A percentile compares a stretch with the other conserved stretches of the same genome.
Evolutionary conservation across 805 yeast genomes (phyloP).

Genomic region (Starmerella roubikii): DNA sequence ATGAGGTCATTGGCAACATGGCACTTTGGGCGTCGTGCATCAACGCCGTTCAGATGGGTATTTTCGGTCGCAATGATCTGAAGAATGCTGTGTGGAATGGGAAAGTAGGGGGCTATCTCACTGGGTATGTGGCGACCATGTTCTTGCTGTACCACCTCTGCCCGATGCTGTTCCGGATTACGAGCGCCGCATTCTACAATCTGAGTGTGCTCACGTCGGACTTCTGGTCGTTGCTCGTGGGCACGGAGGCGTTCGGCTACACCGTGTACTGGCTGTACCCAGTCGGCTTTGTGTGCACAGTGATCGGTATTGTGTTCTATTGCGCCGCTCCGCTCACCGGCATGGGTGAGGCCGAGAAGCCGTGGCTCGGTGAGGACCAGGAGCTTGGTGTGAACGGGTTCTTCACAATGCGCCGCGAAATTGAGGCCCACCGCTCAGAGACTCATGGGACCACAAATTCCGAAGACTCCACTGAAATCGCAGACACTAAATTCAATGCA

Average conservation of each 20-base stretch:
- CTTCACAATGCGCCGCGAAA: conserved; percentile 22
- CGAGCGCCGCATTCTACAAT: conserved; percentile 36
- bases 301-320: conserved; percentile 31
- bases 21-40: conserved; percentile 32
- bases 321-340: conserved; percentile 27
- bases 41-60: conserved; percentile 34
- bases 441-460: neutral
- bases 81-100: conserved; percentile 29
- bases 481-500: too few relatives aligned
- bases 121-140: conserved; percentile 32
- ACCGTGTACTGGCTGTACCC: conserved; percentile 35
- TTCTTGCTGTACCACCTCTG: conserved; percentile 31
- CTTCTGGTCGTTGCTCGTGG: conserved; percentile 34
- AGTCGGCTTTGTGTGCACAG: conserved; percentile 33
- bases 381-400: conserved; percentile 26
- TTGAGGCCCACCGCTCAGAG: neutral
- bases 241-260: conserved; percentile 34
- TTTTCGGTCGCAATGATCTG: conserved; percentile 30
- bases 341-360: conserved; percentile 31
- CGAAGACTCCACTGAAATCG: too few relatives aligned
- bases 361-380: conserved; percentile 31
- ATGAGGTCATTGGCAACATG: conserved; percentile 33
- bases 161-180: conserved; percentile 33
- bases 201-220: conserved; percentile 32
- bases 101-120: conserved; percentile 32